A percentile compares a stretch with the other conserved stretches of the same genome.
Conservation (phyloP, 495 filamentous ascomycete genomes). For the Jackrogersella minutella region DNA sequence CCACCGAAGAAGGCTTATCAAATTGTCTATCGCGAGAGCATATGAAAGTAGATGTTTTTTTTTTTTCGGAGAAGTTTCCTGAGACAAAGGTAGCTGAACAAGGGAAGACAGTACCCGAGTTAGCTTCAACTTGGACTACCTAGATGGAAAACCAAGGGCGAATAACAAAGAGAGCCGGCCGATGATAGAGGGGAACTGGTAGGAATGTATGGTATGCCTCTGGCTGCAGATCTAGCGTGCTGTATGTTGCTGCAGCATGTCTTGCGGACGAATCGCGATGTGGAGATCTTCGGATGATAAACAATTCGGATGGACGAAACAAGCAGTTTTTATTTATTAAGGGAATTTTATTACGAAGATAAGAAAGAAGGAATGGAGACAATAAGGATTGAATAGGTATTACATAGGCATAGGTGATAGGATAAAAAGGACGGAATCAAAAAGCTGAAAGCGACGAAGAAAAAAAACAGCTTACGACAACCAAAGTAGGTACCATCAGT, state of each 20-base stretch:
- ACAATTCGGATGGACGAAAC: slow-evolving; percentile 23
- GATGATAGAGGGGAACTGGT: slow-evolving; percentile 15
- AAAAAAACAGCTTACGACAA: slow-evolving; percentile 28
- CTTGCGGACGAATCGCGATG: slow-evolving; percentile 28
- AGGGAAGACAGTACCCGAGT: slow-evolving; percentile 20
- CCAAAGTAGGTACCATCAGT: slow-evolving; percentile 6
- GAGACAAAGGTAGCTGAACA: slow-evolving; percentile 41
- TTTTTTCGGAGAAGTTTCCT: slow-evolving; percentile 11
- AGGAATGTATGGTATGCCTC: slow-evolving; percentile 29
- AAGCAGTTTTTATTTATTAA: neutral
- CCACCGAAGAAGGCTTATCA: slow-evolving; percentile 26
- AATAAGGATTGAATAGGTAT: neutral
- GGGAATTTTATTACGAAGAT: slow-evolving; percentile 1
- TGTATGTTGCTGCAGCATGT: slow-evolving; percentile 38
- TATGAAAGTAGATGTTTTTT: slow-evolving; percentile 28
- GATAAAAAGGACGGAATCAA: slow-evolving; percentile 11
- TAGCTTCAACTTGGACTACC: slow-evolving; percentile 12
- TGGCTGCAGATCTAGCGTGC: slow-evolving; percentile 34
- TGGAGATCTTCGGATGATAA: slow-evolving; percentile 30
- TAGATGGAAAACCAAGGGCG: neutral
- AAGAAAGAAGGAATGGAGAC: slow-evolving; percentile 6
- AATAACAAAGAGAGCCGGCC: slow-evolving; percentile 9
- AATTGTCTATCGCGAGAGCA: slow-evolving; percentile 26
- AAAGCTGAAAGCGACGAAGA: neutral
- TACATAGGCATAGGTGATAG: neutral